phyloP scores from a whole-genome alignment of 331 rosid species.

The Rosa hybrid region DNA sequence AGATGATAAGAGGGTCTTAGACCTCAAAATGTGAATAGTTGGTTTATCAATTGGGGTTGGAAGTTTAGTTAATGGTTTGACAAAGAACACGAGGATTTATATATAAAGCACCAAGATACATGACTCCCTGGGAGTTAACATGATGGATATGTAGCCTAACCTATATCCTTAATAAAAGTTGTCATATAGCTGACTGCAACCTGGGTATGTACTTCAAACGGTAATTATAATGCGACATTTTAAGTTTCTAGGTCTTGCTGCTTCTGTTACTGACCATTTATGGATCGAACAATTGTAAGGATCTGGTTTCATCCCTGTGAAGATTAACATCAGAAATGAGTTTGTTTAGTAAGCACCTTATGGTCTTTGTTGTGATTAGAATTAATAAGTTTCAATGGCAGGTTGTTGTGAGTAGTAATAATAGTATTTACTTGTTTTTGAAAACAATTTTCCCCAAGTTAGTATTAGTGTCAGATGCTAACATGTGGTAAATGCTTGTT shows the following conservation, averaged over 20 bases:
- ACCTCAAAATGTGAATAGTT: not conserved
- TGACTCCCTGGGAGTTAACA: not conserved
- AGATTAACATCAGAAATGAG: not conserved
- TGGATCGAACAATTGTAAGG: not conserved
- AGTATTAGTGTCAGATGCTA: conserved; percentile 12
- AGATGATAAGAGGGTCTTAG: not conserved
- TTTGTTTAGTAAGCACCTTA: not conserved
- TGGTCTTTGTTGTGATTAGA: not conserved
- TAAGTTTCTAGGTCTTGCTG: not conserved
- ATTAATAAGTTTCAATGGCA: not conserved
- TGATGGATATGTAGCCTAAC: not conserved
- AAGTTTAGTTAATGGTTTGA: not conserved
- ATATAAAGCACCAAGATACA: not conserved
- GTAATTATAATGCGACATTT: not conserved
- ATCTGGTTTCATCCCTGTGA: not conserved
- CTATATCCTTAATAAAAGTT: not conserved
- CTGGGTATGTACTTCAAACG: not conserved
- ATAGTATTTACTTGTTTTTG: not conserved
- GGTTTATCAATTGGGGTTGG: not conserved
- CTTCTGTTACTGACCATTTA: not conserved
- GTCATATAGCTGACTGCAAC: not conserved
- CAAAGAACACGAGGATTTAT: not conserved
- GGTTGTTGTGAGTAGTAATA: not conserved
- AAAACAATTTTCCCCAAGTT: not conserved
- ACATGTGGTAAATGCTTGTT: conserved; percentile 31